Base-by-base conservation (phyloP, 2,329 filamentous ascomycete genomes). In the Xylariaceae sp. region DNA sequence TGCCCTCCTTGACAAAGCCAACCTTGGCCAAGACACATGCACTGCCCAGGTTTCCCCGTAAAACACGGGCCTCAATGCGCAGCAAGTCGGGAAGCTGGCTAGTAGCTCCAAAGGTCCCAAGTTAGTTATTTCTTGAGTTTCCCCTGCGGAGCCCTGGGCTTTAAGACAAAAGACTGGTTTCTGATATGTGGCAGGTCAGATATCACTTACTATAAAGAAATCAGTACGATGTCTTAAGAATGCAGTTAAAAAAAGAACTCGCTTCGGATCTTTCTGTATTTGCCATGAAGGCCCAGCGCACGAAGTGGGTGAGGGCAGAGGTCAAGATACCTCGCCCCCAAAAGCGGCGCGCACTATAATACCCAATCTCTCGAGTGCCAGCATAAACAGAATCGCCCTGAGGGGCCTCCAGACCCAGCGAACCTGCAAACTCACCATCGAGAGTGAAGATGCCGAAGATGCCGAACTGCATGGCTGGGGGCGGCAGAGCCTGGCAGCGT, bases 341-440 rank as follows among this genome's bases (percentile, higher is more conserved):
- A 44, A 68, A 63, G 11, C 64, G 57, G 36, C 65, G 66, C 1
- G 67, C 71, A 19, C 77, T 38, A 71, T 73, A 80, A 66, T 81
- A 82, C 5, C 78, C 79, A 1, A 81, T 6, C 65, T 80, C 75
- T 61, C 71, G 70, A 4, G 71, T 75, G 44, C 71, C 67, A 44
- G 70, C 67, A 56, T 68, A 70, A 52, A 76, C 67, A 58, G 74
- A 65, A 48, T 76, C 72, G 13, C 57, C 55, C 11, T 63, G 51
- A 2, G 57, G 60, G 3, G 66, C 56, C 40, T 65, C 66, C 40
- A 78, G 59, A 36, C 76, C 73, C 12, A 79, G 65, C 50, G 62
- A 63, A 44, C 79, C 79, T 9, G 72, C 62, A 46, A 71, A 67
- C 9, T 66, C 58, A 16, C 66, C 14, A 0, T 45, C 66, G 1